These are phyloP conservation scores for Ophiostoma populinum DNA, from an alignment of 2,329 filamentous ascomycete genomes.

Conservation along the genomic window DNA sequence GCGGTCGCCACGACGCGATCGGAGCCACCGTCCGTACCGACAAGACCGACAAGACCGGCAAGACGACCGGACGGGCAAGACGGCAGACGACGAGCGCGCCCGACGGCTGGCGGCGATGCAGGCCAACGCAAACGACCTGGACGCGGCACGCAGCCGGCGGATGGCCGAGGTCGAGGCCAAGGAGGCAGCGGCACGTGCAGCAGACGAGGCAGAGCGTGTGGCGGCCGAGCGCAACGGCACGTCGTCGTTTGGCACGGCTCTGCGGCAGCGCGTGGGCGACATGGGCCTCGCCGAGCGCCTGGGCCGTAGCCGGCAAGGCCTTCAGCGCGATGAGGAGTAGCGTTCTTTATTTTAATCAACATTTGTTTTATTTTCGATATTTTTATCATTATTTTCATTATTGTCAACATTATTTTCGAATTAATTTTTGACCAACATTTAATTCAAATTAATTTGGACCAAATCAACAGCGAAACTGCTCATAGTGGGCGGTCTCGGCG, in stretches of 20 bases:
- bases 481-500: constrained; percentile 47
- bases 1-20: constrained; percentile 15
- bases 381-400: not conserved
- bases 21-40: not conserved
- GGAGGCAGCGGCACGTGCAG: constrained; percentile 46
- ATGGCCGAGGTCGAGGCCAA: constrained; percentile 47
- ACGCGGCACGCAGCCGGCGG: constrained; percentile 50
- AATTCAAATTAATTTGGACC: not conserved
- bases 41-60: not conserved
- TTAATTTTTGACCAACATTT: not conserved
- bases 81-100: constrained; percentile 31
- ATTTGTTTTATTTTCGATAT: not conserved
- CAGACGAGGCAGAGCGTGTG: constrained; percentile 46
- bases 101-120: constrained; percentile 59
- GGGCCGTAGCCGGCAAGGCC: constrained; percentile 28
- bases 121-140: constrained; percentile 49
- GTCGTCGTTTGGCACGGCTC: constrained; percentile 39
- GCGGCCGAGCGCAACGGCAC: constrained; percentile 2
- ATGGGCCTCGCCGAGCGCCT: constrained; percentile 34
- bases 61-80: constrained; percentile 1
- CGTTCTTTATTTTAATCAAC: not conserved
- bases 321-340: constrained; percentile 28
- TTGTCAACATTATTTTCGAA: not conserved
- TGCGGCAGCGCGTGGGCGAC: constrained; percentile 41
- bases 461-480: constrained; percentile 17